Evolutionary conservation across 2,329 filamentous ascomycete species (phyloP).

Genomic region (Colletotrichum cuscutae): DNA sequence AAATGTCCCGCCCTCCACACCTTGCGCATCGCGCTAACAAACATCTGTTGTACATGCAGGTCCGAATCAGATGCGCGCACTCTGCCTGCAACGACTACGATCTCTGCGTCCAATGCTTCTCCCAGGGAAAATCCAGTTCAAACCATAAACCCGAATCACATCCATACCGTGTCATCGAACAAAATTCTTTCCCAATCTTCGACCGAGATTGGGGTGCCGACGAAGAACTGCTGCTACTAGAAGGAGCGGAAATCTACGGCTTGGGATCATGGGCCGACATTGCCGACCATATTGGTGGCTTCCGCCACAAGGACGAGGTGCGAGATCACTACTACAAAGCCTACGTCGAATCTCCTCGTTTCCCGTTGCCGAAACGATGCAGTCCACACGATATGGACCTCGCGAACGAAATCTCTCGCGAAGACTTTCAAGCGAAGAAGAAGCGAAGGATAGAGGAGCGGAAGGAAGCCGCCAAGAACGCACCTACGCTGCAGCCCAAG

Average conservation of each 20-base stretch:
- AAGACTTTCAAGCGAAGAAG: constrained; percentile 93
- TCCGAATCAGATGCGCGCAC: constrained; percentile 93
- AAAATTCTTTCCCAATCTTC: constrained; percentile 98
- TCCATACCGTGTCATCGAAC: constrained; percentile 93
- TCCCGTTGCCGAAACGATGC: constrained; percentile 88
- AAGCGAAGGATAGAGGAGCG: constrained; percentile 93
- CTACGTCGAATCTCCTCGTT: constrained; percentile 84
- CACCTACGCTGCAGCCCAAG: constrained; percentile 85
- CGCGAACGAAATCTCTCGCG: constrained; percentile 83
- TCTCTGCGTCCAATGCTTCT: constrained; percentile 94
- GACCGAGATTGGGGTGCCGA: constrained; percentile 96
- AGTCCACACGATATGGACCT: constrained; percentile 84
- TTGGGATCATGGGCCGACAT: constrained; percentile 98
- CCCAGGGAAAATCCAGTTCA: constrained; percentile 81
- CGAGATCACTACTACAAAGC: constrained; percentile 92
- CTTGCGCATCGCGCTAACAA: constrained; percentile 14
- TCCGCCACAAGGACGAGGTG: constrained; percentile 93
- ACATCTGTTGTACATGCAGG: constrained; percentile 65
- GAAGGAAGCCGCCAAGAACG: constrained; percentile 86
- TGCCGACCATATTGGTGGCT: constrained; percentile 96
- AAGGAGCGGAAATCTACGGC: constrained; percentile 96
- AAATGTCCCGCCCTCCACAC: background rate
- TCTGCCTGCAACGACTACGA: constrained; percentile 91
- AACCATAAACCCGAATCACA: constrained; percentile 89
- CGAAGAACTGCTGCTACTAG: constrained; percentile 91